phyloP scores from a whole-genome alignment of 768 basidiomycete species.

The Trametes gibbosa region DNA sequence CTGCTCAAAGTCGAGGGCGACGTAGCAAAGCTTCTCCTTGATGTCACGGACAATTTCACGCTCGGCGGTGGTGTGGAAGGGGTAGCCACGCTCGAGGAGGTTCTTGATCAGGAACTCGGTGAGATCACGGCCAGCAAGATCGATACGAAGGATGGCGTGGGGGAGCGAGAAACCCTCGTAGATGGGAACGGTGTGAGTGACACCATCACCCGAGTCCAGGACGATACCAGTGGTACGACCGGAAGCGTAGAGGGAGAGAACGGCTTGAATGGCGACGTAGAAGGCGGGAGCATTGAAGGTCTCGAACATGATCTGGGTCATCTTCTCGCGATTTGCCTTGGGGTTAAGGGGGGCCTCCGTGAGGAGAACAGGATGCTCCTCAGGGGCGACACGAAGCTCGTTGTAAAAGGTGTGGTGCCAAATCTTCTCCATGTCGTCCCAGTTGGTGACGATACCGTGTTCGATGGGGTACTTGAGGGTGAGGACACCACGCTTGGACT shows the following conservation, averaged over 20 bases:
- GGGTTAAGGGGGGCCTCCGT: conserved; percentile 93
- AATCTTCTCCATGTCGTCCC: conserved; percentile 78
- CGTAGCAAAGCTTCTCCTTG: conserved; percentile 83
- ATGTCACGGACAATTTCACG: conserved; percentile 64
- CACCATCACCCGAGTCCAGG: conserved; percentile 74
- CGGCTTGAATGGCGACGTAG: conserved; percentile 91
- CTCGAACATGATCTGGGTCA: conserved; percentile 97
- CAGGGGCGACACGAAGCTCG: conserved; percentile 88
- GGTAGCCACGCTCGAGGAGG: conserved; percentile 59
- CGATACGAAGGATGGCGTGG: conserved; percentile 67
- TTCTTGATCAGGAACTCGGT: conserved; percentile 57
- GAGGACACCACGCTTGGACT: conserved; percentile 71
- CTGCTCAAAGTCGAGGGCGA: conserved; percentile 71
- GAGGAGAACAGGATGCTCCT: conserved; percentile 89
- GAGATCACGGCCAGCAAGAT: conserved; percentile 64
- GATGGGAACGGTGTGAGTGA: conserved; percentile 69
- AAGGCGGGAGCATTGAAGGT: conserved; percentile 92
- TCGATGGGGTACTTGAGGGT: conserved; percentile 70
- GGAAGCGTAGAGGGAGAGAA: conserved; percentile 74
- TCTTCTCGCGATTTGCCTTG: conserved; percentile 91
- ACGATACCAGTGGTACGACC: conserved; percentile 75
- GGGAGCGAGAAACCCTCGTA: conserved; percentile 71
- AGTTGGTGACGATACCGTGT: conserved; percentile 73
- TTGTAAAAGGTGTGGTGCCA: conserved; percentile 84
- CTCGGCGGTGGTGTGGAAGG: conserved; percentile 61